These are phyloP conservation scores for Diospyros lotus DNA, from an alignment of 148 eudicot species.

Conservation along the genomic window DNA sequence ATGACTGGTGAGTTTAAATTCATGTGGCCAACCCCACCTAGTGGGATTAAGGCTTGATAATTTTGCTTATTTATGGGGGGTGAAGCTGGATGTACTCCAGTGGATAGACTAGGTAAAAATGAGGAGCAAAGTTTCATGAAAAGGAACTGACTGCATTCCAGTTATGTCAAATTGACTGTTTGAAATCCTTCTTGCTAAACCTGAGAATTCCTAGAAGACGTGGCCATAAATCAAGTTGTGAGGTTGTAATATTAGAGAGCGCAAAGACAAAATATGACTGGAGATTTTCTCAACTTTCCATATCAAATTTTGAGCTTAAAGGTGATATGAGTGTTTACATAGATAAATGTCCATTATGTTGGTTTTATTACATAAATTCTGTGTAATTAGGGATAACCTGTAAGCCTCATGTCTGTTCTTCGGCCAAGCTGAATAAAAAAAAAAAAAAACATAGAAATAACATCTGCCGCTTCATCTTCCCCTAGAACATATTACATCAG, in stretches of 20 bases:
- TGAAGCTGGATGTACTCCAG: neutral
- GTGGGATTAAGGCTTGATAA: too few relatives aligned
- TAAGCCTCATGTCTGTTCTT: too few relatives aligned
- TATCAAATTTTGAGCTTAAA: neutral
- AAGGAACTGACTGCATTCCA: neutral
- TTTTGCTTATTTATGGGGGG: too few relatives aligned
- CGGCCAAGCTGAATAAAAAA: too few relatives aligned
- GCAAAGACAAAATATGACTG: neutral
- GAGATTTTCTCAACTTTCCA: neutral
- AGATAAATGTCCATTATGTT: neutral
- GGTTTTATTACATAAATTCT: neutral
- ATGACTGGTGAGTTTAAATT: too few relatives aligned
- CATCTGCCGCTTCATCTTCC: neutral
- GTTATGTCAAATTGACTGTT: neutral
- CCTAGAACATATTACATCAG: constrained; percentile 1
- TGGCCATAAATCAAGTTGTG: neutral
- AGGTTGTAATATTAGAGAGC: neutral
- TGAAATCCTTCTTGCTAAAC: neutral
- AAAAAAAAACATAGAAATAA: neutral
- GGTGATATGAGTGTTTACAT: neutral
- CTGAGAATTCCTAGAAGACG: neutral
- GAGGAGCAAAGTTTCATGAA: neutral
- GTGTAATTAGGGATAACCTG: neutral
- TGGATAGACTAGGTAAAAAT: neutral
- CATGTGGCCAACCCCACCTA: too few relatives aligned